Evolutionary conservation across 805 yeast species (phyloP).

Genomic region (Candida ovalis): DNA sequence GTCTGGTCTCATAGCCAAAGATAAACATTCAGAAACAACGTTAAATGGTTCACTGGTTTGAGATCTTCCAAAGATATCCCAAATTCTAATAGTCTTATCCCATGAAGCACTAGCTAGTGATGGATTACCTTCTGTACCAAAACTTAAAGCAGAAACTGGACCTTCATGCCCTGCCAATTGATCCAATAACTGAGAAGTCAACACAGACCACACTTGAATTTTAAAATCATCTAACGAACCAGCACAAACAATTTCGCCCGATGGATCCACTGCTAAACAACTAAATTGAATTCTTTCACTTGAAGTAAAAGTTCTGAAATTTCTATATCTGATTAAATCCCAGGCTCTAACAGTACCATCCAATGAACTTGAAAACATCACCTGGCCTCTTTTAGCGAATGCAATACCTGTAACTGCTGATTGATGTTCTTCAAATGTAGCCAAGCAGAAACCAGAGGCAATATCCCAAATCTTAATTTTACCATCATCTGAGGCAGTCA

Average conservation of each 20-base stretch:
- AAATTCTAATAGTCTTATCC: constrained; percentile 91
- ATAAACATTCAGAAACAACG: constrained; percentile 76
- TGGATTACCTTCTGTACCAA: constrained; percentile 68
- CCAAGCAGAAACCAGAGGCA: constrained; percentile 84
- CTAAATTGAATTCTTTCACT: constrained; percentile 84
- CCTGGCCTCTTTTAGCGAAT: constrained; percentile 88
- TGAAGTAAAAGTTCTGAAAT: constrained; percentile 92
- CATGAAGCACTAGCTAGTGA: constrained; percentile 88
- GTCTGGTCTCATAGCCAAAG: constrained; percentile 85
- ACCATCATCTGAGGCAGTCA: constrained; percentile 96
- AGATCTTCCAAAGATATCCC: constrained; percentile 88
- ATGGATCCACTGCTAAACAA: constrained; percentile 90
- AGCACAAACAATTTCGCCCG: constrained; percentile 95
- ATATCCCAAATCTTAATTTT: constrained; percentile 97
- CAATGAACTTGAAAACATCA: constrained; percentile 82
- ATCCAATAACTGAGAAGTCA: constrained; percentile 88
- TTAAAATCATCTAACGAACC: constrained; percentile 88
- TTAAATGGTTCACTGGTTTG: constrained; percentile 90
- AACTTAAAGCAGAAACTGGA: constrained; percentile 83
- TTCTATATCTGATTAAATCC: constrained; percentile 90
- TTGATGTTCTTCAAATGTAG: constrained; percentile 87
- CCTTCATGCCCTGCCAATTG: constrained; percentile 92
- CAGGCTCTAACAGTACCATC: constrained; percentile 98
- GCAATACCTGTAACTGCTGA: constrained; percentile 84
- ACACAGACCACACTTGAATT: constrained; percentile 95